Conservation (phyloP, 805 yeast species). For the Limtongia smithiae region DNA sequence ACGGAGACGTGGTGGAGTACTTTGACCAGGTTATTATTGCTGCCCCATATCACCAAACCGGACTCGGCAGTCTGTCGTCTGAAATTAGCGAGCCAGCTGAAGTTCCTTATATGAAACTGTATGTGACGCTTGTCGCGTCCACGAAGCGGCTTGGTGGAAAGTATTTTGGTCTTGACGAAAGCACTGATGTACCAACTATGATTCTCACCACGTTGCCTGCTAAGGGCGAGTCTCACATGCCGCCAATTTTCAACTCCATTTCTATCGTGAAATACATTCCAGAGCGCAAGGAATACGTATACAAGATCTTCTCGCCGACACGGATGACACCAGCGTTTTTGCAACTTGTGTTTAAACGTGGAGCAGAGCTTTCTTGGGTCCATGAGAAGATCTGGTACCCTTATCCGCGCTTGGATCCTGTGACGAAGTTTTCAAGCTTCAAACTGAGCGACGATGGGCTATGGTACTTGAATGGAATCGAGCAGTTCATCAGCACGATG, state of each 20-base stretch:
- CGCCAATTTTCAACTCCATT: slow-evolving; percentile 38
- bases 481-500: slow-evolving; percentile 49
- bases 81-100: slow-evolving; percentile 11
- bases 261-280: slow-evolving; percentile 36
- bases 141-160: slow-evolving; percentile 29
- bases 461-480: slow-evolving; percentile 48
- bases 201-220: slow-evolving; percentile 28
- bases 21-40: slow-evolving; percentile 49
- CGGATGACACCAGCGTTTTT: slow-evolving; percentile 30
- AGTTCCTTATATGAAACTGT: slow-evolving; percentile 41
- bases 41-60: slow-evolving; percentile 41
- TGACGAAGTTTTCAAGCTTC: slow-evolving; percentile 34
- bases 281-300: slow-evolving; percentile 37
- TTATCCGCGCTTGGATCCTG: slow-evolving; percentile 44
- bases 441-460: slow-evolving; percentile 36
- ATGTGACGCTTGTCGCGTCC: slow-evolving; percentile 41
- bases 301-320: slow-evolving; percentile 43
- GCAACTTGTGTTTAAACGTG: slow-evolving; percentile 32
- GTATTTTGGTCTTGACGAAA: slow-evolving; percentile 27
- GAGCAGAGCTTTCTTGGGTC: slow-evolving; percentile 32
- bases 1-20: slow-evolving; percentile 12
- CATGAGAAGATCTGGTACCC: slow-evolving; percentile 44
- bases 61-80: slow-evolving; percentile 24
- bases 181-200: slow-evolving; percentile 20
- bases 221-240: slow-evolving; percentile 22